Evolutionary conservation across 768 basidiomycete genomes (phyloP), one percentile per base, ranked within the genome.

Genomic region (Boletus sp.): DNA sequence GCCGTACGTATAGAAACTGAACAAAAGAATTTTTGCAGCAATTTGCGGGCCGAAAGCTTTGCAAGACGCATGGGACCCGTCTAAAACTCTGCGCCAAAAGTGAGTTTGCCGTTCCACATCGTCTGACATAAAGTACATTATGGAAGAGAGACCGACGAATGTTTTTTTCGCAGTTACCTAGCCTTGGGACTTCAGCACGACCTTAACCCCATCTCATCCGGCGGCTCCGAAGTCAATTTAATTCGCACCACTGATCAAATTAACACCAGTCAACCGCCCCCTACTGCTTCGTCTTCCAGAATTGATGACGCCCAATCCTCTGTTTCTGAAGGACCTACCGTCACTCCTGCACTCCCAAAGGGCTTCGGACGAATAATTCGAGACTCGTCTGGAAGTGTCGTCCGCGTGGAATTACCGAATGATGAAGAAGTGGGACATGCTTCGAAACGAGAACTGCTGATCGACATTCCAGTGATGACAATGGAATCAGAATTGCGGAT

Each of bases 1-100:
- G 44, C 15, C 44, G 51, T 39, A 37, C 30, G 33, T 24, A 39
- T 18, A 15, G 48, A 57, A 47, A 18, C 58, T 66, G 46, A 63
- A 40, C 15, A 33, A 8, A 36, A 20, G 28, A 47, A 39, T 10
- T 44, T 55, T 63, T 56, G 61, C 72, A 87, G 90, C 87, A 28
- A 86, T 97, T 58, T 82, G 85, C 53, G 94, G 90, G 6, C 93
- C 94, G 2, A 86, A 88, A 68, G 78, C 81, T 10, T 76, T 97
- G 59, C 90, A 89, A 68, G 85, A 89, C 45, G 85, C 86, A 54
- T 98, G 94, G 94, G 90, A 98, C 72, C 84, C 83, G 62, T 77
- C 76, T 50, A 92, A 91, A 75, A 98, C 94, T 11, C 86, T 95
- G 17, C 83, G 82, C 60, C 95, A 98, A 82, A 98, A 97, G 94